Percentiles rank a stretch among this genome's conserved stretches.
Conservation (phyloP, 108 stramenopile species). For the Nannochloropsis oceanica region DNA sequence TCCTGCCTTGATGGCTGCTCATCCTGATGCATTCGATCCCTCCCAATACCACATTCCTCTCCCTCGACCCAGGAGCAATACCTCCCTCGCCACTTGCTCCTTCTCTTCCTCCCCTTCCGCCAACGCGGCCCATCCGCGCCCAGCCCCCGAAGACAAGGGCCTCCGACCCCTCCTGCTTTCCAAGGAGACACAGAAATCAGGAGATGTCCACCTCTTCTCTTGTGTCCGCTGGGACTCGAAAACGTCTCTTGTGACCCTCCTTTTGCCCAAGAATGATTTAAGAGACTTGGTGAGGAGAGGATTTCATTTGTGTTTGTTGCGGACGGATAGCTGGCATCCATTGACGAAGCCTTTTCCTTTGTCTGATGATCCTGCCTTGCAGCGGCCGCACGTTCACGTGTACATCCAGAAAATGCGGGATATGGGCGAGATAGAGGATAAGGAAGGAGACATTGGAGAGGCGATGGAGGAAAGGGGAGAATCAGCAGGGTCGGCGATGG, state of each 20-base stretch:
- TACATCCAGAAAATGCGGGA: not conserved
- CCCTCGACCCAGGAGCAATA: not conserved
- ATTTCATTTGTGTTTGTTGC: not conserved
- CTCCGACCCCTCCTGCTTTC: not conserved
- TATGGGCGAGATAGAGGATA: not conserved
- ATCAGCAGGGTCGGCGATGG: not conserved
- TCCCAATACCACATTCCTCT: not conserved
- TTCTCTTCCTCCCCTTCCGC: not conserved
- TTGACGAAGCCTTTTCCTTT: not conserved
- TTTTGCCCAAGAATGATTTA: not conserved
- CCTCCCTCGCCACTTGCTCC: not conserved
- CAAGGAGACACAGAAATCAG: not conserved
- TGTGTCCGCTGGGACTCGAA: not conserved
- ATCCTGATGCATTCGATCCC: not conserved
- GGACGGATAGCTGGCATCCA: not conserved
- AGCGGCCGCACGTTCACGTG: not conserved
- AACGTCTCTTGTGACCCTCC: not conserved
- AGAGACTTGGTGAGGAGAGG: not conserved
- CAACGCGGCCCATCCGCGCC: not conserved
- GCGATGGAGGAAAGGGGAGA: not conserved
- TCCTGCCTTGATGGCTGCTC: not conserved
- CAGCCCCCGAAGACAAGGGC: not conserved
- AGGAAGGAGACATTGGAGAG: not conserved
- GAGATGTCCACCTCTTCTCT: not conserved
- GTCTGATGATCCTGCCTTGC: not conserved